Evolutionary conservation across 2,329 filamentous ascomycete species (phyloP), one percentile per base, ranked within the genome.

Genomic region (Fusarium albidum): DNA sequence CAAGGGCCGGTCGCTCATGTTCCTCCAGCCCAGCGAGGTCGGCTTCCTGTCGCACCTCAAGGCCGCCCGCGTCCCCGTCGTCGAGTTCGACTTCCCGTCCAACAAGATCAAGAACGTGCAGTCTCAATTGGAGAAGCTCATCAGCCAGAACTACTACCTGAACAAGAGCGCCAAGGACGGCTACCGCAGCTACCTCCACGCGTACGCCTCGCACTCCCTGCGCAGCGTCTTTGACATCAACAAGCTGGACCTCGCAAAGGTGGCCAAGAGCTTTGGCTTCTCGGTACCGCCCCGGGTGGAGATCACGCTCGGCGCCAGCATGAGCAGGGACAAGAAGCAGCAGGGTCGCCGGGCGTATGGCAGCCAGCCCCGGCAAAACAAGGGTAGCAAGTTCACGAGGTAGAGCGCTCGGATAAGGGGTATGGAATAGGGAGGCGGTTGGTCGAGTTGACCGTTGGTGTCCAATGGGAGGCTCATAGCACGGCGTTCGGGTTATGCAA

Each of bases 121-220:
- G 78, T 86, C 90, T 67, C 92, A 97, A 75, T 84, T 98, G 9
- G 94, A 98, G 81, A 95, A 94, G 77, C 83, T 98, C 63, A 96
- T 99, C 67, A 86, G 85, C 26, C 90, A 95, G 73, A 98, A 99
- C 76, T 98, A 98, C 79, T 97, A 97, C 74, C 83, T 99, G 52
- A 95, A 97, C 79, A 95, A 96, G 83, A 84, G 80, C 65, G 86
- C 86, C 57, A 89, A 88, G 76, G 86, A 88, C 57, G 86, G 91
- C 5, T 96, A 95, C 78, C 85, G 91, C 55, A 91, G 90, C 15
- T 99, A 99, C 73, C 83, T 99, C 18, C 92, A 98, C 73, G 94
- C 95, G 1, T 99, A 99, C 71, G 92, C 94, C 17, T 92, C 88
- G 52, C 95, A 79, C 69, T 78, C 77, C 52, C 71, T 80, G 57